Base-by-base conservation (phyloP, 2,329 filamentous ascomycete genomes). In the Hypoxylon sp. region DNA sequence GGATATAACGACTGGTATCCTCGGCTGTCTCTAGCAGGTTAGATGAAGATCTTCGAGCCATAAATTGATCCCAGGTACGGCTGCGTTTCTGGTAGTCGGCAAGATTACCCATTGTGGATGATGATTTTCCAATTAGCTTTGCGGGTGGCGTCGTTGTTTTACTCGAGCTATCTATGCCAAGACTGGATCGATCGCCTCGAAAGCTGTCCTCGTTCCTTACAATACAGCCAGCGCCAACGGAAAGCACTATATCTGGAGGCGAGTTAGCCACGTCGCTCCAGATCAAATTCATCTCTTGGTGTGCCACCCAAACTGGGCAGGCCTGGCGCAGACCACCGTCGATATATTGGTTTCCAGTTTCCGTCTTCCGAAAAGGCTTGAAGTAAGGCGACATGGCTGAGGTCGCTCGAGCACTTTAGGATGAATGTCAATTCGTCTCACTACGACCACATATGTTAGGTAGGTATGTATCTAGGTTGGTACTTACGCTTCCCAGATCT, bases 401-500 rank as follows among this genome's bases (percentile, higher is more conserved):
- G 11, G 75, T 75, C 14, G 74, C 74, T 48, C 75, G 74, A 24
- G 76, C 74, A 47, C 75, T 77, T 10, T n/a, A 37, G 14, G 11
- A 14, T n/a, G 11, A 29, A 14, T 13, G 51, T 53, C 17, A 51
- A 10, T 31, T 26, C 3, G 19, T 22, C 11, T 31, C 6, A 10
- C 35, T n/a, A n/a, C 35, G 35, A 37, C 35, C 35, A 37, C 14
- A 37, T 37, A 5, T n/a, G n/a, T 2, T 6, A 37, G 5, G 13
- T 59, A 26, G 17, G 19, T n/a, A 51, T 62, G 10, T n/a, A 39
- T 48, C 59, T 8, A 17, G n/a, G 17, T 35, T 14, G 17, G 17
- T 31, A 69, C 74, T 73, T 54, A 77, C 75, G 72, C 75, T 72
- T 77, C 75, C 75, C 75, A 77, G n/a, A 71, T 73, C 9, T 69